Conservation (phyloP, 106 monocot species). For the Platanthera zijinensis region DNA sequence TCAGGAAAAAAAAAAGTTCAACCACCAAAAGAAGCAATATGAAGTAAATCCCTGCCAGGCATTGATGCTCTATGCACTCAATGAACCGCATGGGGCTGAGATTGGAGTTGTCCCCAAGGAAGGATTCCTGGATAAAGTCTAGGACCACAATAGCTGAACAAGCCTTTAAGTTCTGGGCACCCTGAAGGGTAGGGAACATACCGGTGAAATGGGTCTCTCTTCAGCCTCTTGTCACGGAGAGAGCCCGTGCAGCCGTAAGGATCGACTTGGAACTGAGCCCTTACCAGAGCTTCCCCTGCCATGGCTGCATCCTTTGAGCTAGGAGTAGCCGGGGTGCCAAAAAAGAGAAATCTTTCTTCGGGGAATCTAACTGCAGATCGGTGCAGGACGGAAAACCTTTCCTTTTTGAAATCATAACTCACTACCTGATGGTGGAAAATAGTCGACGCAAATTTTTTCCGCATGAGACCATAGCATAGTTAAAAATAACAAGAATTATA, state of each 20-base stretch:
- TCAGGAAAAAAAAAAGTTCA: neutral
- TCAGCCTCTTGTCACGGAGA: slow-evolving; percentile 62
- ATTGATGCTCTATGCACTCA: neutral
- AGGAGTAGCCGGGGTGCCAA: slow-evolving; percentile 61
- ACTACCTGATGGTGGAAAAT: slow-evolving; percentile 48
- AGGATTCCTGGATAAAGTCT: slow-evolving; percentile 61
- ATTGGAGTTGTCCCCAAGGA: slow-evolving; percentile 52
- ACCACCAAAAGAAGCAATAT: too few species aligned
- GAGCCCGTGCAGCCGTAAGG: slow-evolving; percentile 73
- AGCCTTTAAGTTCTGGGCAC: slow-evolving; percentile 72
- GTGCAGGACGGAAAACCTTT: slow-evolving; percentile 77
- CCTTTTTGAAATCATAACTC: slow-evolving; percentile 96
- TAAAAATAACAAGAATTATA: neutral
- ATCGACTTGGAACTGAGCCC: slow-evolving; percentile 72
- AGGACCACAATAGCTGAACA: slow-evolving; percentile 85
- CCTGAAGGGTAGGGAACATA: slow-evolving; percentile 71
- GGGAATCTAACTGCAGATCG: slow-evolving; percentile 78
- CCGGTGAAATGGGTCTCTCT: slow-evolving; percentile 89
- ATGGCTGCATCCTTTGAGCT: slow-evolving; percentile 53
- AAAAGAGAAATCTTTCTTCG: slow-evolving; percentile 60
- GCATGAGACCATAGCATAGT: neutral
- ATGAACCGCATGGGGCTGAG: neutral
- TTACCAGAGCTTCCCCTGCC: slow-evolving; percentile 62
- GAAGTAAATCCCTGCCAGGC: neutral
- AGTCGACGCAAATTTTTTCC: neutral